Conservation (phyloP, 495 filamentous ascomycete genomes). For the Podospora pseudopauciseta region DNA sequence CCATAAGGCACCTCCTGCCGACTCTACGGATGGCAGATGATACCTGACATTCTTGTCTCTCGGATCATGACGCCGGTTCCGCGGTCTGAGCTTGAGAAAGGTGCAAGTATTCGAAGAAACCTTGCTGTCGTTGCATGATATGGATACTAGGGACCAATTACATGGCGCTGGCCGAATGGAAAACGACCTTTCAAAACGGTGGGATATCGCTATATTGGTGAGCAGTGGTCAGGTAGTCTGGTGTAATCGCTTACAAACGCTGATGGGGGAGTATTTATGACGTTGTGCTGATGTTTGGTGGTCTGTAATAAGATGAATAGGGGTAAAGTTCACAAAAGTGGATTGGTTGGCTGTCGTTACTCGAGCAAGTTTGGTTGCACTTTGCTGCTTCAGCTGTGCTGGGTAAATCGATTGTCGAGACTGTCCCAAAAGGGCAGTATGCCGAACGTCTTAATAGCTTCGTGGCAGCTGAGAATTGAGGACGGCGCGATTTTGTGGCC, state of each 20-base stretch:
- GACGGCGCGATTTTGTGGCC: neutral
- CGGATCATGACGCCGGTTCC: neutral
- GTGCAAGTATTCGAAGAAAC: neutral
- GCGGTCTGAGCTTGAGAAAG: neutral
- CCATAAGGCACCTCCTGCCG: neutral
- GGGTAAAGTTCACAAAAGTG: neutral
- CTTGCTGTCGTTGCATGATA: neutral
- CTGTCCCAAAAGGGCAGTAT: neutral
- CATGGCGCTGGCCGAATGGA: neutral
- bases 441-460: neutral
- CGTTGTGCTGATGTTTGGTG: neutral
- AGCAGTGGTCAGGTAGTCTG: neutral
- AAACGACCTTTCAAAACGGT: neutral
- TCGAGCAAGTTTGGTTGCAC: neutral
- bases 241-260: neutral
- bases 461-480: neutral
- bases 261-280: neutral
- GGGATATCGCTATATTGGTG: neutral
- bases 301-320: neutral
- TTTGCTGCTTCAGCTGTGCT: neutral
- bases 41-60: neutral
- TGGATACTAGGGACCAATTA: neutral
- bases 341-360: neutral
- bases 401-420: neutral
- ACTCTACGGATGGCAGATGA: neutral